These are phyloP conservation scores for Metschnikowia proteae DNA, from an alignment of 805 yeast species.

Conservation along the genomic window DNA sequence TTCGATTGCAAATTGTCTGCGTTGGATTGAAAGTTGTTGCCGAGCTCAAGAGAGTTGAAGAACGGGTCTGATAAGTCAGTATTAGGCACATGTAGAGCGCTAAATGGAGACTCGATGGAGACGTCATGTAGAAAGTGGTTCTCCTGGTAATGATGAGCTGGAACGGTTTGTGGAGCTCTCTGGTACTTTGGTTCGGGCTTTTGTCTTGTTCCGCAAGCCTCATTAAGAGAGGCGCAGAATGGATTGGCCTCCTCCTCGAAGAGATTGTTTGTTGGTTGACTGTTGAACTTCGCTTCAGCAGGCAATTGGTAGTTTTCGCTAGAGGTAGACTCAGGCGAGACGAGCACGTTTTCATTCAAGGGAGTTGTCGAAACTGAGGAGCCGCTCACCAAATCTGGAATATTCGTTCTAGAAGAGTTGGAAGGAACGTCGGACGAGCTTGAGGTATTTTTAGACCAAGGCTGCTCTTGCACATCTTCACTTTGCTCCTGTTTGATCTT, in stretches of 20 bases:
- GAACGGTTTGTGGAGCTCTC: slow-evolving; percentile 10
- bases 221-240: slow-evolving; percentile 71
- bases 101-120: not conserved
- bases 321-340: slow-evolving; percentile 29
- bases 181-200: slow-evolving; percentile 58
- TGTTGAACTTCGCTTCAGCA: slow-evolving; percentile 16
- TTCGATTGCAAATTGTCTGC: not conserved
- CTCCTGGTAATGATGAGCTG: slow-evolving; percentile 7
- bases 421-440: slow-evolving; percentile 5
- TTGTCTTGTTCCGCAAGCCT: slow-evolving; percentile 78
- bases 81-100: slow-evolving; percentile 1
- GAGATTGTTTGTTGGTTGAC: slow-evolving; percentile 11
- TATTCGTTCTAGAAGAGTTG: slow-evolving; percentile 9
- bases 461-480: slow-evolving; percentile 27
- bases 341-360: slow-evolving; percentile 33
- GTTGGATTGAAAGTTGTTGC: not conserved
- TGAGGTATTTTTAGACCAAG: slow-evolving; percentile 36
- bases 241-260: slow-evolving; percentile 69
- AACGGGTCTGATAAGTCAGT: slow-evolving; percentile 1
- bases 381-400: slow-evolving; percentile 36
- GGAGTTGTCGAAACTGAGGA: slow-evolving; percentile 39
- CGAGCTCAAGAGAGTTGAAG: not conserved
- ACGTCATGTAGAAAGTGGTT: slow-evolving; percentile 5
- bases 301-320: slow-evolving; percentile 16
- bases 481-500: slow-evolving; percentile 4